Conservation (phyloP, 768 basidiomycete species). For the Rhodotorula diobovata region DNA sequence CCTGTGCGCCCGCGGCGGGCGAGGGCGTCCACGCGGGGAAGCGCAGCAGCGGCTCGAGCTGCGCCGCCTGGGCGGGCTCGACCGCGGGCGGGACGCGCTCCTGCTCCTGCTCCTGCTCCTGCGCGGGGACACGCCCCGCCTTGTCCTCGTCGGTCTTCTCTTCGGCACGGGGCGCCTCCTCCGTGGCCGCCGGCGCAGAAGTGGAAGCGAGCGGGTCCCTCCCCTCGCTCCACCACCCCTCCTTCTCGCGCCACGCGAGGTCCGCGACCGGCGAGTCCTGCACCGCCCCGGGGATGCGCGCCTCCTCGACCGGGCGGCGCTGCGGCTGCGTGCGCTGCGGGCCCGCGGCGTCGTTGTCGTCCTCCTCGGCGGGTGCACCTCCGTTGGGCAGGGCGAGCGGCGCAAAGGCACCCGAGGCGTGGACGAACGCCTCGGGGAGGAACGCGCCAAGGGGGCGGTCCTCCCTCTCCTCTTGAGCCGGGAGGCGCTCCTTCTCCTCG, state of each 20-base stretch:
- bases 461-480: too few species aligned
- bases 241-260: constrained; percentile 21
- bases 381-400: background rate
- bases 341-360: too few species aligned
- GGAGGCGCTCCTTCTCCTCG: too few species aligned
- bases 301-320: background rate
- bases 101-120: background rate
- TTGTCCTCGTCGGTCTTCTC: too few species aligned
- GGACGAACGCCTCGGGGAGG: constrained; percentile 8
- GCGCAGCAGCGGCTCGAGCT: constrained; percentile 1
- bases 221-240: constrained; percentile 23
- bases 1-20: background rate
- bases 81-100: background rate
- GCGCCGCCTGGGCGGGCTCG: constrained; percentile 9
- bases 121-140: too few species aligned
- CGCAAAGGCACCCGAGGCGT: constrained; percentile 3
- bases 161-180: too few species aligned
- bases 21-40: constrained; percentile 21
- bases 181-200: background rate
- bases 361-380: too few species aligned
- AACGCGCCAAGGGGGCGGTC: constrained; percentile 10
- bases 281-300: constrained; percentile 8
- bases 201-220: background rate
- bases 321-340: background rate
- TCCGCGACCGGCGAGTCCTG: constrained; percentile 18